Percentiles rank a stretch among this genome's conserved stretches.
These are phyloP conservation scores for Gracilariopsis chorda DNA, from an alignment of 23 red algal species.

Conservation along the genomic window DNA sequence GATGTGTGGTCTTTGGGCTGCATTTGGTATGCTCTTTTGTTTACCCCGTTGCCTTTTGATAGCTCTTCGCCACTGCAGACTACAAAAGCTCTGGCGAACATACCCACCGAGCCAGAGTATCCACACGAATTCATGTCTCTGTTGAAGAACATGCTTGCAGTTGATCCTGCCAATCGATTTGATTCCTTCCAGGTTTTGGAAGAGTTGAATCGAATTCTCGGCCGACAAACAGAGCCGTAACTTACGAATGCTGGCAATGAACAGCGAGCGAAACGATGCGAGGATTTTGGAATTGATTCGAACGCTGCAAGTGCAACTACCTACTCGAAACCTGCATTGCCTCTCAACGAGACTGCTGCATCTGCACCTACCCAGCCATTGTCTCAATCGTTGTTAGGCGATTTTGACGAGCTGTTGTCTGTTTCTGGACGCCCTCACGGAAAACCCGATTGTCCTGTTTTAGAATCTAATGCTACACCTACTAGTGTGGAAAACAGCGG, in stretches of 20 bases:
- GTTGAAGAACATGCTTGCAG: conserved; percentile 60
- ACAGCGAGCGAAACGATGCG: not conserved
- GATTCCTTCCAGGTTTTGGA: conserved; percentile 58
- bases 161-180: conserved; percentile 42
- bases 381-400: not conserved
- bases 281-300: conserved; percentile 6
- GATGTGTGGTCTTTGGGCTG: conserved; percentile 97
- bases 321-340: not conserved
- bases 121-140: conserved; percentile 26
- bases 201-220: not conserved
- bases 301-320: not conserved
- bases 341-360: not conserved
- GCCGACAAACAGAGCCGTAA: not conserved
- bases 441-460: not conserved
- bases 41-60: conserved; percentile 70
- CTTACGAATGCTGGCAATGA: not conserved
- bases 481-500: not conserved
- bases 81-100: conserved; percentile 13
- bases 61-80: conserved; percentile 64
- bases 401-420: not conserved
- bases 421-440: not conserved
- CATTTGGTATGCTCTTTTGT: conserved; percentile 80
- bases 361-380: not conserved
- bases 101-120: conserved; percentile 45
- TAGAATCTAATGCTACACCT: not conserved